A percentile compares a stretch with the other conserved stretches of the same genome.
These are phyloP conservation scores for Sporothrix brasiliensis DNA, from an alignment of 2,329 filamentous ascomycete species.

Conservation along the genomic window DNA sequence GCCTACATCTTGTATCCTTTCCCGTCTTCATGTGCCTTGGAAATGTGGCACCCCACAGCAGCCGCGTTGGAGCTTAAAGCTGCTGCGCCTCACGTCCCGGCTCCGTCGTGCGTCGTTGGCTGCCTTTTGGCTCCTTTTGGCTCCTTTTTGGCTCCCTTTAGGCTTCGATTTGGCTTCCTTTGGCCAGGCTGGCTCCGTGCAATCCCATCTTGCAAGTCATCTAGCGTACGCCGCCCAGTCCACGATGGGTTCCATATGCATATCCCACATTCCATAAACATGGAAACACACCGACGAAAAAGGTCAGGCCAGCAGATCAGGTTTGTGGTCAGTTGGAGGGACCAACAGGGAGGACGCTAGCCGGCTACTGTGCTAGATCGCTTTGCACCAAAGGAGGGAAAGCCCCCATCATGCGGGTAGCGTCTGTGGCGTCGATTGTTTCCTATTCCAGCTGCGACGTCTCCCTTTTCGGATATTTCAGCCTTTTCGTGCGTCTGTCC, in stretches of 20 bases:
- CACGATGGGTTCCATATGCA: background rate
- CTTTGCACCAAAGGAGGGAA: no score
- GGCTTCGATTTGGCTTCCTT: background rate
- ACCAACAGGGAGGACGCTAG: background rate
- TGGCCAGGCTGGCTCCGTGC: background rate
- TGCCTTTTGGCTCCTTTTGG: background rate
- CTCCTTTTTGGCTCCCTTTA: background rate
- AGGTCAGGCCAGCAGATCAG: no score
- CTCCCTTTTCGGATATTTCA: no score
- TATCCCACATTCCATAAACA: background rate
- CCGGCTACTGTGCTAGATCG: no score
- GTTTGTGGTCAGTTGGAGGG: background rate
- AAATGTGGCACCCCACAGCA: background rate
- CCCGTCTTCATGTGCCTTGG: constrained; percentile 4
- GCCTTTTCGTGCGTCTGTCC: no score
- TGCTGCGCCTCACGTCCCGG: constrained; percentile 12
- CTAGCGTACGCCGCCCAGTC: background rate
- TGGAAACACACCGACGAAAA: background rate
- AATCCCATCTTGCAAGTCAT: background rate
- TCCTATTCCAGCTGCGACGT: no score
- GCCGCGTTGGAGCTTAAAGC: background rate
- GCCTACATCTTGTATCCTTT: background rate
- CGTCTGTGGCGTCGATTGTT: background rate
- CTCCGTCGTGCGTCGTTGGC: constrained; percentile 1
- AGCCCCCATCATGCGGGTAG: background rate